These are phyloP conservation scores for Tricholoma sp. DNA, from an alignment of 768 basidiomycete species.

Conservation along the genomic window DNA sequence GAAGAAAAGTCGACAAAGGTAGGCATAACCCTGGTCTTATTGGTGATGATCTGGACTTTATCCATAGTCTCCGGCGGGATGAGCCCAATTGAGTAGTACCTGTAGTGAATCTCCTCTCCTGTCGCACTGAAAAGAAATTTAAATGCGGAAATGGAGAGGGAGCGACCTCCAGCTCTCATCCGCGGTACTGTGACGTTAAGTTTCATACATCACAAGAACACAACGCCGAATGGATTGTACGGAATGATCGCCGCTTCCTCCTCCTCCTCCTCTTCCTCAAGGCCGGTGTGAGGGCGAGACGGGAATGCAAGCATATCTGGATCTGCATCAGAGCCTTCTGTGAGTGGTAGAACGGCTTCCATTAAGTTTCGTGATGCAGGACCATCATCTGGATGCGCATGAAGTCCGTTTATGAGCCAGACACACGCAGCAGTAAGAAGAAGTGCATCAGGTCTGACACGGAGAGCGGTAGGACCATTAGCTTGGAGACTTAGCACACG, in stretches of 20 bases:
- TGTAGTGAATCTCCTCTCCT: background rate
- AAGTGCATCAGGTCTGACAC: slow-evolving; percentile 9
- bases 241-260: no score
- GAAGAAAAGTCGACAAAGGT: no score
- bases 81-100: background rate
- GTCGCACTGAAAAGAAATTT: background rate
- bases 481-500: slow-evolving; percentile 12
- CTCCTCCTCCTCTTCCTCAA: slow-evolving; percentile 2
- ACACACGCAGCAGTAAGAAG: slow-evolving; percentile 17
- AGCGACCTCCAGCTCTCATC: background rate
- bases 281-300: background rate
- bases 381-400: slow-evolving; percentile 21
- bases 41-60: background rate
- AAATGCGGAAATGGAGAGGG: background rate
- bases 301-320: slow-evolving; percentile 12
- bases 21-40: background rate
- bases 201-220: no score
- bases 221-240: no score
- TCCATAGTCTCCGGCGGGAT: background rate
- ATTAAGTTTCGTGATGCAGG: slow-evolving; percentile 16
- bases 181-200: background rate
- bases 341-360: slow-evolving; percentile 15
- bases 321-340: slow-evolving; percentile 6
- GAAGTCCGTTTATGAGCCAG: no score
- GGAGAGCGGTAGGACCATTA: background rate